Evolutionary conservation across 805 yeast genomes (phyloP).

Genomic region (Blastobotrys americana): DNA sequence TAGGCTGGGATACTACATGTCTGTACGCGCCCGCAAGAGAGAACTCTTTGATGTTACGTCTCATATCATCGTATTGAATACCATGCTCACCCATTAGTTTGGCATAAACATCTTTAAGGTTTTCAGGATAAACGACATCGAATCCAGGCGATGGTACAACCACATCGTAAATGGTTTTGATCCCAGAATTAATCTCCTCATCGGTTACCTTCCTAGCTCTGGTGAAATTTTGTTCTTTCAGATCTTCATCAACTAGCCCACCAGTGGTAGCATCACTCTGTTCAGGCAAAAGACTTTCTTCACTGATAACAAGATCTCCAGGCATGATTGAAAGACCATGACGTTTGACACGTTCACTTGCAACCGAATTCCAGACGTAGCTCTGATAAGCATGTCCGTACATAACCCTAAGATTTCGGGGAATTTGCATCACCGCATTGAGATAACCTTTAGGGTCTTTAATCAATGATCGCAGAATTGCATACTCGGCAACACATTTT

Average conservation of each 20-base stretch:
- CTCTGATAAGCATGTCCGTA: conserved; percentile 98
- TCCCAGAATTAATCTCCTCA: conserved; percentile 56
- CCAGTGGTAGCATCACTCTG: conserved; percentile 22
- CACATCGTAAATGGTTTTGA: conserved; percentile 67
- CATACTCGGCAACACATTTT: conserved; percentile 76
- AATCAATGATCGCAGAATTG: conserved; percentile 56
- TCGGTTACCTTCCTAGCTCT: conserved; percentile 71
- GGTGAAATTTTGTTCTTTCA: conserved; percentile 46
- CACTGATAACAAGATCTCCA: conserved; percentile 70
- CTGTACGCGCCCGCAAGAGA: conserved; percentile 90
- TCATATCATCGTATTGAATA: conserved; percentile 79
- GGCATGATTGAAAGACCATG: conserved; percentile 64
- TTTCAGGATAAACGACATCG: conserved; percentile 79
- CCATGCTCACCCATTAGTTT: conserved; percentile 70
- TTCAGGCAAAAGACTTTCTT: conserved; percentile 9
- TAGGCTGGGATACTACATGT: conserved; percentile 59
- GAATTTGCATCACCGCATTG: conserved; percentile 78
- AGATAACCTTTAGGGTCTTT: conserved; percentile 54
- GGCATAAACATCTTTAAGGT: conserved; percentile 56
- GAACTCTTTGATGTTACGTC: conserved; percentile 77
- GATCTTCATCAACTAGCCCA: conserved; percentile 56
- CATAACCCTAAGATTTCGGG: conserved; percentile 87
- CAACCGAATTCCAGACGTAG: conserved; percentile 86
- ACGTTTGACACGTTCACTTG: conserved; percentile 63
- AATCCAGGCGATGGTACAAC: conserved; percentile 97